These are phyloP conservation scores for Fusarium verrucosum DNA, from an alignment of 2,329 filamentous ascomycete species.

Conservation along the genomic window DNA sequence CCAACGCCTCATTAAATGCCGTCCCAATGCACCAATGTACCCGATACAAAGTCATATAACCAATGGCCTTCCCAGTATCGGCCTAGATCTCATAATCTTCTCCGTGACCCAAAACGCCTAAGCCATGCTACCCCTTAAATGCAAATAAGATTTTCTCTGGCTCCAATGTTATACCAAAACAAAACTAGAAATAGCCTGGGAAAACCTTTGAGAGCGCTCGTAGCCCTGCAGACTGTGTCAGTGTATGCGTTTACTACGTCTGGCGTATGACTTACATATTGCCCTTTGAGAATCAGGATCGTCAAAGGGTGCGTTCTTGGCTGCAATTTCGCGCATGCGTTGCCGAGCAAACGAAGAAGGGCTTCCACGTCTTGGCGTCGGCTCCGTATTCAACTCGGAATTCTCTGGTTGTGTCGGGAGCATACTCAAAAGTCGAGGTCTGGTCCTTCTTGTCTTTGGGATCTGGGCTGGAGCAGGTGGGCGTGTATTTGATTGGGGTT, in stretches of 20 bases:
- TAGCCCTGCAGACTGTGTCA: slow-evolving; percentile 50
- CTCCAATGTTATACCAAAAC: slow-evolving; percentile 10
- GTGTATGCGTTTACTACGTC: neutral
- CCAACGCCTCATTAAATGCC: slow-evolving; percentile 36
- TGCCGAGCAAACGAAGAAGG: slow-evolving; percentile 57
- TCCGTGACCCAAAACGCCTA: slow-evolving; percentile 42
- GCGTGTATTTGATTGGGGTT: slow-evolving; percentile 17
- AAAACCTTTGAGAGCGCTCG: slow-evolving; percentile 56
- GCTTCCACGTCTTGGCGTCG: slow-evolving; percentile 50
- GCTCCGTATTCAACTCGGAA: slow-evolving; percentile 43
- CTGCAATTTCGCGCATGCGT: slow-evolving; percentile 56
- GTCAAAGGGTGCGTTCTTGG: slow-evolving; percentile 55
- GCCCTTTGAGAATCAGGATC: slow-evolving; percentile 54
- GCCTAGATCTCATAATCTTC: slow-evolving; percentile 23
- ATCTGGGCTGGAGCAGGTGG: slow-evolving; percentile 31
- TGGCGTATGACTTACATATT: slow-evolving; percentile 49
- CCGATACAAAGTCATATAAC: slow-evolving; percentile 23
- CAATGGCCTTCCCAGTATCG: slow-evolving; percentile 24
- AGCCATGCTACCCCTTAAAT: slow-evolving; percentile 42
- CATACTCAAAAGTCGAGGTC: slow-evolving; percentile 46
- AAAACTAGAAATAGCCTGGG: slow-evolving; percentile 49
- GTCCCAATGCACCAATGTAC: slow-evolving; percentile 29
- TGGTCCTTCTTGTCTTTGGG: slow-evolving; percentile 42
- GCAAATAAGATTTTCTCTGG: slow-evolving; percentile 25
- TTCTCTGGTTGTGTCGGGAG: slow-evolving; percentile 53